Conservation (phyloP, 495 filamentous ascomycete species). For the Pseudomonodictys pantanalensis region DNA sequence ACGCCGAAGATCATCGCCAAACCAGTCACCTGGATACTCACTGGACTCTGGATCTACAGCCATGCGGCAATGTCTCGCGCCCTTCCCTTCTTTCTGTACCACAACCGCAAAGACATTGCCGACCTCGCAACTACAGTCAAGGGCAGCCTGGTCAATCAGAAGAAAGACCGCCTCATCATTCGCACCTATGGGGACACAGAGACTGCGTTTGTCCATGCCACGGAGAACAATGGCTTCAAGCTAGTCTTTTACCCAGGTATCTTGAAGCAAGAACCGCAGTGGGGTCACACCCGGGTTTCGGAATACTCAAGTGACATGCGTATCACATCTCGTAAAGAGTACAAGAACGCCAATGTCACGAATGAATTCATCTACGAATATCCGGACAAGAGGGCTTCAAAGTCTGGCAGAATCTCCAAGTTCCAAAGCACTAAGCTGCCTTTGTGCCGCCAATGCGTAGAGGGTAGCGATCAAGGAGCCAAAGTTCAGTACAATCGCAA, state of each 20-base stretch:
- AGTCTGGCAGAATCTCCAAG: slow-evolving; percentile 26
- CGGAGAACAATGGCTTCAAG: slow-evolving; percentile 23
- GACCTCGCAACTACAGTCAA: slow-evolving; percentile 27
- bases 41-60: slow-evolving; percentile 50
- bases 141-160: slow-evolving; percentile 29
- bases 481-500: slow-evolving; percentile 55
- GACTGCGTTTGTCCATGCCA: slow-evolving; percentile 33
- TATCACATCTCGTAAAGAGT: slow-evolving; percentile 50
- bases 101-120: slow-evolving; percentile 29
- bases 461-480: slow-evolving; percentile 48
- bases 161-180: slow-evolving; percentile 30
- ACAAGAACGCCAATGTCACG: slow-evolving; percentile 45
- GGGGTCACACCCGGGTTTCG: slow-evolving; percentile 46
- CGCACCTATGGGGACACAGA: slow-evolving; percentile 27
- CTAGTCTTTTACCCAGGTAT: slow-evolving; percentile 30
- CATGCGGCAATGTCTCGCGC: slow-evolving; percentile 32
- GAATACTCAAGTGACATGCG: slow-evolving; percentile 51
- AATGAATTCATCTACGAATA: slow-evolving; percentile 56
- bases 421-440: slow-evolving; percentile 43
- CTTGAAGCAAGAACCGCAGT: slow-evolving; percentile 28
- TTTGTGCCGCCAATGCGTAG: slow-evolving; percentile 49
- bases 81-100: slow-evolving; percentile 49
- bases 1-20: slow-evolving; percentile 43
- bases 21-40: slow-evolving; percentile 44
- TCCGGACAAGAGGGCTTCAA: slow-evolving; percentile 11